Percentiles rank a stretch among this genome's conserved stretches.
Conservation (phyloP, 352 stramenopile species). For the Phytophthora europaea region DNA sequence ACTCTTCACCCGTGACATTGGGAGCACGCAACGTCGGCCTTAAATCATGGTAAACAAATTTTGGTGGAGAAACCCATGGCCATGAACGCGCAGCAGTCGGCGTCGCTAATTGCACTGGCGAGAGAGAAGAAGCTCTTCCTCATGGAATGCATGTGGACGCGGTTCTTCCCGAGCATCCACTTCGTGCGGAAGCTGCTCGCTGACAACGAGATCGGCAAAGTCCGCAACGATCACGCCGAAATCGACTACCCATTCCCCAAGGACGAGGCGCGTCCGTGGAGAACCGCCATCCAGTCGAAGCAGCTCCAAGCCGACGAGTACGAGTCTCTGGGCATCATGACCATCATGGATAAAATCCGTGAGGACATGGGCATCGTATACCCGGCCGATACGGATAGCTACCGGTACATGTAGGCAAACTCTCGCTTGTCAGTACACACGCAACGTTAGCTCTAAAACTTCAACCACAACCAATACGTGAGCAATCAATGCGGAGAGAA, state of each 20-base stretch:
- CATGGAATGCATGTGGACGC: constrained; percentile 89
- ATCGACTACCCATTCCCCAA: constrained; percentile 70
- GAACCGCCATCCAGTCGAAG: constrained; percentile 56
- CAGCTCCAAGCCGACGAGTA: constrained; percentile 58
- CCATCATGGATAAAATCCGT: constrained; percentile 77
- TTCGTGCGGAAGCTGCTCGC: constrained; percentile 70
- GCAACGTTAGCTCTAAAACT: constrained; percentile 9
- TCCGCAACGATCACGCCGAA: constrained; percentile 76
- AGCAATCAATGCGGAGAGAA: constrained; percentile 3
- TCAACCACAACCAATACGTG: constrained; percentile 26
- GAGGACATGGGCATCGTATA: constrained; percentile 63
- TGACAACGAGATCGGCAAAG: constrained; percentile 66
- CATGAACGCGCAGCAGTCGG: constrained; percentile 85
- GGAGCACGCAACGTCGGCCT: constrained; percentile 75
- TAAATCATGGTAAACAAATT: constrained; percentile 92
- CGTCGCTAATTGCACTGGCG: constrained; percentile 70
- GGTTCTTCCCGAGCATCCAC: constrained; percentile 83
- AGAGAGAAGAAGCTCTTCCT: constrained; percentile 81
- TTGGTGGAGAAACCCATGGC: constrained; percentile 95
- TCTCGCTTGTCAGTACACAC: background rate
- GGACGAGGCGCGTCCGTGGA: constrained; percentile 41
- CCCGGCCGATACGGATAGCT: constrained; percentile 16
- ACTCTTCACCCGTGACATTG: constrained; percentile 91
- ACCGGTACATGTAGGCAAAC: too few species aligned
- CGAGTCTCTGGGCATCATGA: constrained; percentile 68